These are phyloP conservation scores for Heliosperma pusillum DNA, from an alignment of 148 eudicot genomes.

Conservation along the genomic window DNA sequence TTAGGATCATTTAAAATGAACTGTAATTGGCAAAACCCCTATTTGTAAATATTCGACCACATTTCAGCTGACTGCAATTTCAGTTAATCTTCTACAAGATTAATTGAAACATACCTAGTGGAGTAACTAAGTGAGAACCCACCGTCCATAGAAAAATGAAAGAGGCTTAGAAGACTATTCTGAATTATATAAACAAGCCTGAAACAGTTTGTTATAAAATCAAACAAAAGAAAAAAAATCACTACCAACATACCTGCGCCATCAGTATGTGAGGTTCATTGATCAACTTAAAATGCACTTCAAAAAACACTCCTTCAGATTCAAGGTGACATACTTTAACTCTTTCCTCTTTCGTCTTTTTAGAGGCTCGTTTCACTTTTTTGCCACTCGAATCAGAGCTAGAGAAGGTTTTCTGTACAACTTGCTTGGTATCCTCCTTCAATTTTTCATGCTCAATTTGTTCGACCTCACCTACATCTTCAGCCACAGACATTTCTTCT, in stretches of 20 bases:
- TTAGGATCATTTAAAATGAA: too few species aligned
- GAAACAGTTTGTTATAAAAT: not conserved
- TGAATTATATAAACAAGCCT: not conserved
- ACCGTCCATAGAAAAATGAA: not conserved
- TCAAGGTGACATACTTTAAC: slow-evolving; percentile 36
- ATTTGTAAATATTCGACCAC: not conserved
- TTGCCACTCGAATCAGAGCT: slow-evolving; percentile 28
- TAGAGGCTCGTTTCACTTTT: slow-evolving; percentile 22
- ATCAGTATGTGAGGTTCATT: slow-evolving; percentile 75
- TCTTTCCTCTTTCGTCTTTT: slow-evolving; percentile 11
- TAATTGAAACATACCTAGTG: not conserved
- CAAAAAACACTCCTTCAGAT: slow-evolving; percentile 42
- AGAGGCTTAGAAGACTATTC: not conserved
- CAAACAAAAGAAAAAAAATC: not conserved
- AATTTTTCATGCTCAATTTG: slow-evolving; percentile 24
- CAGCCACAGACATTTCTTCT: slow-evolving; percentile 34
- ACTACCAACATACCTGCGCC: slow-evolving; percentile 55
- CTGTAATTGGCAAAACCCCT: not conserved
- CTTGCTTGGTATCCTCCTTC: slow-evolving; percentile 29
- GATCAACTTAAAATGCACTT: slow-evolving; percentile 59
- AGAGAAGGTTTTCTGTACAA: slow-evolving; percentile 15
- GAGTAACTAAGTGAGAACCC: not conserved
- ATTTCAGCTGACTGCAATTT: not conserved
- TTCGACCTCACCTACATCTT: slow-evolving; percentile 36
- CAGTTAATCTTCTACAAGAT: not conserved